Conservation (phyloP, 352 stramenopile genomes). For the Phytophthora colocasiae region DNA sequence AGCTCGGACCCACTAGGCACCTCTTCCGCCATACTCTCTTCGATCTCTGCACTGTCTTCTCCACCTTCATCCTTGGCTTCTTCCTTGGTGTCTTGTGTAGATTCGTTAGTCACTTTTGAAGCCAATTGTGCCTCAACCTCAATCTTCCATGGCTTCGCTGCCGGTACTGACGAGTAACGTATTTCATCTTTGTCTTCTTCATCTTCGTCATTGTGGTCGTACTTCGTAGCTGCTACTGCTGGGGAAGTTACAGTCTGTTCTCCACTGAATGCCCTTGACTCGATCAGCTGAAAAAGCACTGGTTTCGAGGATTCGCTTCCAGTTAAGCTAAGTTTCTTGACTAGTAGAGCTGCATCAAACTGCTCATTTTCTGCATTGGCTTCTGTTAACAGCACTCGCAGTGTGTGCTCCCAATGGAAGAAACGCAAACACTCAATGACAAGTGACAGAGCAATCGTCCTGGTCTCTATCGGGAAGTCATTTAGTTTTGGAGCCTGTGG, state of each 20-base stretch:
- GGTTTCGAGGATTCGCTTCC: slow-evolving; percentile 8
- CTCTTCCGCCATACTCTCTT: slow-evolving; percentile 63
- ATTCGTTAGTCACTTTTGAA: slow-evolving; percentile 1
- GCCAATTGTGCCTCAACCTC: slow-evolving; percentile 3
- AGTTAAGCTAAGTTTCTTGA: slow-evolving; percentile 30
- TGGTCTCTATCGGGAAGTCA: slow-evolving; percentile 40
- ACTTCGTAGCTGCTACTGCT: slow-evolving; percentile 1
- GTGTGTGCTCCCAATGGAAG: slow-evolving; percentile 66
- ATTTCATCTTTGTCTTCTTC: slow-evolving; percentile 13
- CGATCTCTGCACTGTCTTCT: slow-evolving; percentile 47
- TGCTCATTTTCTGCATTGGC: slow-evolving; percentile 33
- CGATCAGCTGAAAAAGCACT: slow-evolving; percentile 41
- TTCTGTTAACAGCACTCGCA: slow-evolving; percentile 60
- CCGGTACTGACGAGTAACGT: background rate
- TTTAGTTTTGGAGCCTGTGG: slow-evolving; percentile 28
- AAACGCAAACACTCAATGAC: slow-evolving; percentile 66
- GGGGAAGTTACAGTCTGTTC: slow-evolving; percentile 4
- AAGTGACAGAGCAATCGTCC: slow-evolving; percentile 50
- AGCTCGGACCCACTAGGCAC: slow-evolving; percentile 64
- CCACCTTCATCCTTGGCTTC: slow-evolving; percentile 20
- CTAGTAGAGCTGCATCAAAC: slow-evolving; percentile 10
- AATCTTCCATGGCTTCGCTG: slow-evolving; percentile 6
- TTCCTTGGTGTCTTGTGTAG: slow-evolving; percentile 1
- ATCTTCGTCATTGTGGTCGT: slow-evolving; percentile 4
- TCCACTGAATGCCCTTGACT: slow-evolving; percentile 13